Base-by-base conservation (phyloP, 495 filamentous ascomycete species). In the Clavariopsis aquatica region DNA sequence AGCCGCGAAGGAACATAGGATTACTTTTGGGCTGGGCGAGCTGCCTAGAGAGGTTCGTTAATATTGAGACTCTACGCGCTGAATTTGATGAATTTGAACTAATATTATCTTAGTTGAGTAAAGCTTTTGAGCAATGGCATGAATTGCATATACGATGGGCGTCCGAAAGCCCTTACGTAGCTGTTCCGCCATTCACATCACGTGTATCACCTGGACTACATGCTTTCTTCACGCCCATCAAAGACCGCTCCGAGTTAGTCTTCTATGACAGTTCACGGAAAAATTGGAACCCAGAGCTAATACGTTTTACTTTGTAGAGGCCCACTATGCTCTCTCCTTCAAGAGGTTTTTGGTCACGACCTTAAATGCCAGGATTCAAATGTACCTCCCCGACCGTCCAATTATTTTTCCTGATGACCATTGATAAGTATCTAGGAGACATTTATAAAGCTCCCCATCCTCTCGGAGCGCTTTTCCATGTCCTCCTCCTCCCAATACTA, bases 101-200 rank as follows among this genome's bases (percentile, higher is more conserved):
- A 7, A 49, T 41, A 9, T 1, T 2, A 24, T 13, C 10, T n/a
- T 31, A 88, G 81, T 73, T 95, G 10, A 80, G 78, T 66, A 65
- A 79, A 17, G 76, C 88, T n/a, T 74, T 96, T n/a, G 77, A 82
- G 23, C 78, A 83, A 66, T 82, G 80, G 45, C 86, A 88, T 66
- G 88, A 91, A 72, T 76, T 96, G 31, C 89, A 93, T 74, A 79
- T 98, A 56, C 82, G 90, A 72, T 97, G 92, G 89, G 83, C 86
- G 17, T 85, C 83, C 23, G 76, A 82, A 5, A 65, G 62, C 6
- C 65, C 81, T 1, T 90, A 87, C 69, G 74, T 81, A 31, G 72
- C 83, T 1, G 68, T 87, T 28, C 76, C 86, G 49, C 93, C 94
- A 26, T 89, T 93, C 71, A 75, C 82, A 28, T 88, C 92, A 54